These are phyloP conservation scores for Ceratocystis ficicola DNA, from an alignment of 2,329 filamentous ascomycete species.

Conservation along the genomic window DNA sequence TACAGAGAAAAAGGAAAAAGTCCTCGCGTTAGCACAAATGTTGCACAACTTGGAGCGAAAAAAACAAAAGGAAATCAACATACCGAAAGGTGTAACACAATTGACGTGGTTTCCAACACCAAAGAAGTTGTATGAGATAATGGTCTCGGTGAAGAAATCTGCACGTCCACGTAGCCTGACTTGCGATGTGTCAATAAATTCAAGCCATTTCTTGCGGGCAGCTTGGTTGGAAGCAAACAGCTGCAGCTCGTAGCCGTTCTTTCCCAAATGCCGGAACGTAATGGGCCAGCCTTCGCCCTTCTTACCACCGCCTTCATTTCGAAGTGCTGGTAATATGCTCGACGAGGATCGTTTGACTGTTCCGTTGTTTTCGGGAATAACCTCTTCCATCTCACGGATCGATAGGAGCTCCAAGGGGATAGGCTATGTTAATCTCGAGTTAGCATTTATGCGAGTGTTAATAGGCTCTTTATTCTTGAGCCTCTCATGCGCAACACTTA, in stretches of 20 bases:
- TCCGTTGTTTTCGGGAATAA: constrained; percentile 62
- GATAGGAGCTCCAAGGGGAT: constrained; percentile 88
- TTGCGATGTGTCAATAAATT: constrained; percentile 86
- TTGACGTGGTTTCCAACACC: constrained; percentile 69
- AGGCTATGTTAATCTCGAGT: constrained; percentile 39
- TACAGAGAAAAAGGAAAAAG: constrained; percentile 28
- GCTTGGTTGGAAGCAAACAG: constrained; percentile 77
- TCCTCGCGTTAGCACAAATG: constrained; percentile 23
- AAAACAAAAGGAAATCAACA: constrained; percentile 27
- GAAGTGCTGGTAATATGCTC: constrained; percentile 55
- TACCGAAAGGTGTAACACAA: constrained; percentile 83
- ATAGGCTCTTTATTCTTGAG: background rate
- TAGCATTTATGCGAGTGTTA: constrained; percentile 9
- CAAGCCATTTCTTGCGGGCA: constrained; percentile 90
- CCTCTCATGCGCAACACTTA: constrained; percentile 28
- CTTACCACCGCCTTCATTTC: constrained; percentile 39
- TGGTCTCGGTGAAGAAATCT: constrained; percentile 71
- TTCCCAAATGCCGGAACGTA: constrained; percentile 90
- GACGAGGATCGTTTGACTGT: constrained; percentile 78
- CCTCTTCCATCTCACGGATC: constrained; percentile 94
- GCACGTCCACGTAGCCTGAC: constrained; percentile 74
- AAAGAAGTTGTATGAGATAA: constrained; percentile 50
- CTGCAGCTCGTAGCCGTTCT: constrained; percentile 85
- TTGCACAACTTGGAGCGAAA: background rate
- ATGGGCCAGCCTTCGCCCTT: constrained; percentile 75